These are phyloP conservation scores for Poteriospumella lacustris DNA, from an alignment of 108 stramenopile genomes.

Conservation along the genomic window DNA sequence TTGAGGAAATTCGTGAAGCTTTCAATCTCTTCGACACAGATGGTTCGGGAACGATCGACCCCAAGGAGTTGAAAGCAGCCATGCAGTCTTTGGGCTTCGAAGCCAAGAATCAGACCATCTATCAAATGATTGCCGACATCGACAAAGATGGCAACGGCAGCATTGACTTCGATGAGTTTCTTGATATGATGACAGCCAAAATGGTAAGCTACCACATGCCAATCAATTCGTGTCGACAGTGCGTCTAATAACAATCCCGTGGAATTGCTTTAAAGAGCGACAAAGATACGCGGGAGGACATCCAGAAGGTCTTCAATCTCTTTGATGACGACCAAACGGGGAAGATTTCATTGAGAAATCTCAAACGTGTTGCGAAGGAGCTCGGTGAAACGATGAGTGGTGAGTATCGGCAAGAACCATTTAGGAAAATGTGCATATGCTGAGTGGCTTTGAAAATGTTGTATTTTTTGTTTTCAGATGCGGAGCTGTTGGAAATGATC, in stretches of 20 bases:
- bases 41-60: constrained; percentile 70
- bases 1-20: constrained; percentile 61
- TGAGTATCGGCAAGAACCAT: constrained; percentile 10
- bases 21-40: constrained; percentile 67
- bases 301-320: constrained; percentile 87
- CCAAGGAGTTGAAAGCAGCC: constrained; percentile 81
- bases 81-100: constrained; percentile 86
- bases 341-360: constrained; percentile 81
- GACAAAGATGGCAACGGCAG: constrained; percentile 62
- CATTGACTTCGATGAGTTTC: constrained; percentile 69
- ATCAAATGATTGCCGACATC: constrained; percentile 65
- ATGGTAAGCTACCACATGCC: constrained; percentile 42
- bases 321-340: constrained; percentile 95
- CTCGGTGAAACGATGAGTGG: constrained; percentile 91
- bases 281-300: constrained; percentile 65
- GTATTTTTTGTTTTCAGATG: constrained; percentile 47
- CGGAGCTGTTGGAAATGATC: constrained; percentile 98
- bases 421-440: not conserved
- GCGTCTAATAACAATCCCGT: too few species aligned
- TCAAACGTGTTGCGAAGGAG: constrained; percentile 87
- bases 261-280: constrained; percentile 47
- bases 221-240: constrained; percentile 1
- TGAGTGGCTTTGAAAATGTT: not conserved
- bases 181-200: constrained; percentile 83
- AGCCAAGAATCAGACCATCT: constrained; percentile 81